Percentiles rank a stretch among this genome's conserved stretches.
These are phyloP conservation scores for Tephrocybe rancida DNA, from an alignment of 768 basidiomycete species.

Conservation along the genomic window DNA sequence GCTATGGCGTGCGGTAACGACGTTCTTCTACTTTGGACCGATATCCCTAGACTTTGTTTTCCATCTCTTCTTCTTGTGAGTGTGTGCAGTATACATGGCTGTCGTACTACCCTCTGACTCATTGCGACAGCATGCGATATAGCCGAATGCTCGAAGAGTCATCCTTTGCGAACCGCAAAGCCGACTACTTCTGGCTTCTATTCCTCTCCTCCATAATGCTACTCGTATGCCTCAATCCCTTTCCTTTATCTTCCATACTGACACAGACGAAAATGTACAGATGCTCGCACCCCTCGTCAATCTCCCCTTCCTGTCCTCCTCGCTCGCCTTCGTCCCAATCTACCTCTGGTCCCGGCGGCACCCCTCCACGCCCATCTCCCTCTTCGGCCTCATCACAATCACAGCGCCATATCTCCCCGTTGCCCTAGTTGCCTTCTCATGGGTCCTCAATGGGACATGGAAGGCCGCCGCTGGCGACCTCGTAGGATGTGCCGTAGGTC, in stretches of 20 bases:
- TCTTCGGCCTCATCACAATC: conserved; percentile 94
- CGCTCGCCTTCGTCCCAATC: conserved; percentile 92
- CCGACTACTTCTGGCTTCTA: conserved; percentile 96
- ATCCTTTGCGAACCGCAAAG: conserved; percentile 86
- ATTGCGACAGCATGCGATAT: conserved; percentile 85
- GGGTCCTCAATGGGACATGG: conserved; percentile 83
- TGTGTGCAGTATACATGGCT: conserved; percentile 2
- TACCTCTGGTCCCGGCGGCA: conserved; percentile 97
- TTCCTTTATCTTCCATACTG: not conserved
- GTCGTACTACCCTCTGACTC: not conserved
- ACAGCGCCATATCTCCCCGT: conserved; percentile 94
- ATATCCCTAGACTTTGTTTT: conserved; percentile 94
- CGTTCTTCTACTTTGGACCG: conserved; percentile 95
- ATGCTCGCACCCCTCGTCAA: conserved; percentile 86
- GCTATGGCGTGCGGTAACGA: conserved; percentile 89
- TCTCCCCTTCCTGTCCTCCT: conserved; percentile 90
- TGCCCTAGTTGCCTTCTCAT: conserved; percentile 86
- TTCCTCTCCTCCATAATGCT: conserved; percentile 84
- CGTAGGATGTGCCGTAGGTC: conserved; percentile 85
- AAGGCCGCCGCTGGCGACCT: conserved; percentile 81
- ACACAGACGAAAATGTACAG: conserved; percentile 36
- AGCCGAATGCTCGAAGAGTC: conserved; percentile 97
- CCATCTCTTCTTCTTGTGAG: conserved; percentile 98
- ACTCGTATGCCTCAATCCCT: conserved; percentile 55
- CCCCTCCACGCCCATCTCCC: conserved; percentile 91